Base-by-base conservation (phyloP, 2,329 filamentous ascomycete genomes). In the Trichophyton simii region DNA sequence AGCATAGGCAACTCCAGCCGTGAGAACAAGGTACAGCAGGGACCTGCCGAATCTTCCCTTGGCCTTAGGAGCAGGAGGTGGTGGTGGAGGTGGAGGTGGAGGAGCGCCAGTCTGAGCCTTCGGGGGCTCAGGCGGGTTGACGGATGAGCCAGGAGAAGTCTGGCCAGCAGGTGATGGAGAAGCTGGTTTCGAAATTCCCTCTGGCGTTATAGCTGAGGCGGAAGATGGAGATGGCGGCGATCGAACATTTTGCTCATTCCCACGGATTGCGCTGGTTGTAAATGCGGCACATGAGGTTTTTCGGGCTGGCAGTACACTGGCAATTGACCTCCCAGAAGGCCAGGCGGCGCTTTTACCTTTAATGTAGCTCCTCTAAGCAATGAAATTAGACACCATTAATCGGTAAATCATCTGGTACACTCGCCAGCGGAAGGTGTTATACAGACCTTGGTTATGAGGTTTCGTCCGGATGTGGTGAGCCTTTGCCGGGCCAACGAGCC, bases 1-100 rank as follows among this genome's bases (percentile, higher is more conserved):
- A 61, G 83, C 88, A 69, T 96, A 99, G 44, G 87, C 86, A 52
- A 95, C 75, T 4, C 84, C 84, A 28, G 88, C 85, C 31, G 96
- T 82, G 52, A 96, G 76, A 64, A 91, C 77, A 57, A 96, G 76
- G 60, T 88, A 88, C 66, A 91, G 77, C 62, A 96, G 77, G 71
- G 91, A 87, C 72, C 87, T 87, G 68, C 89, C 83, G 72, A 96
- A 83, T 62, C 88, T 84, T 65, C 88, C 83, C 79, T 79, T 84
- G 77, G 78, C 79, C 74, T 70, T 78, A 68, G 68, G 76, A 65
- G 74, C 74, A 15, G 76, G 73, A 34, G 77, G 70, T 20, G 73
- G 66, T 31, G 70, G 69, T 58, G 72, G 28, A 28, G 28, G 70
- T 44, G 75, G 71, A 58, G 72, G 70, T 73, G 76, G 65, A 70